Conservation (phyloP, 2,329 filamentous ascomycete genomes). For the Diaporthe batatas region DNA sequence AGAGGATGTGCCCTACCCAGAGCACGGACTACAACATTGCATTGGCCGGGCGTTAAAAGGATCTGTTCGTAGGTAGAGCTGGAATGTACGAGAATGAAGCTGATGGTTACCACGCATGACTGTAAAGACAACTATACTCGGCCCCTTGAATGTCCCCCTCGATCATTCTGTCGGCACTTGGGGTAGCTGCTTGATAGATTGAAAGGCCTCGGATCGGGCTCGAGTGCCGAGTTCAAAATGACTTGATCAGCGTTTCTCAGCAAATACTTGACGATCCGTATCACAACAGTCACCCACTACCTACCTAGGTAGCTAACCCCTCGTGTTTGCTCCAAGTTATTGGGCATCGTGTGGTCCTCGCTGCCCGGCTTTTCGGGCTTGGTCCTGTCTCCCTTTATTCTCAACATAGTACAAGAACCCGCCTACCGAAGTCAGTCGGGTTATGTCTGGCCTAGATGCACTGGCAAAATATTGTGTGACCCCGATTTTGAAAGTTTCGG, state of each 20-base stretch:
- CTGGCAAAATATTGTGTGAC: background rate
- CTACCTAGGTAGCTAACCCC: no score
- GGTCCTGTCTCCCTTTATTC: background rate
- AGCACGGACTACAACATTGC: conserved; percentile 36
- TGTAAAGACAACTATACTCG: background rate
- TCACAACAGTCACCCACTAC: background rate
- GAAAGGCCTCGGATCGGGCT: background rate
- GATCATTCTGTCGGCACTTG: background rate
- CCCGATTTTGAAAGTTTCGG: background rate
- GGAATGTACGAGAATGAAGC: conserved; percentile 41
- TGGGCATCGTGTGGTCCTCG: background rate
- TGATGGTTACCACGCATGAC: conserved; percentile 16
- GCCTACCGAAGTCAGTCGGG: no score
- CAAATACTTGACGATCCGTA: background rate
- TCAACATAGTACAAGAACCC: no score
- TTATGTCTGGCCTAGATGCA: background rate
- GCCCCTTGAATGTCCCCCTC: background rate
- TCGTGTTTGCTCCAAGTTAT: background rate
- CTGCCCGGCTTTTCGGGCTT: background rate
- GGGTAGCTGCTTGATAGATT: background rate
- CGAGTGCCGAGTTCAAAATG: background rate
- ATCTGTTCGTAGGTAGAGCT: conserved; percentile 39
- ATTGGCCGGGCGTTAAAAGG: conserved; percentile 42
- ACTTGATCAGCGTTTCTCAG: background rate
- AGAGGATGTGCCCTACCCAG: conserved; percentile 20